Percentiles rank a stretch among this genome's conserved stretches.
Conservation (phyloP, 1,139 yeast species). For the Trichomonascaceae sp. region DNA sequence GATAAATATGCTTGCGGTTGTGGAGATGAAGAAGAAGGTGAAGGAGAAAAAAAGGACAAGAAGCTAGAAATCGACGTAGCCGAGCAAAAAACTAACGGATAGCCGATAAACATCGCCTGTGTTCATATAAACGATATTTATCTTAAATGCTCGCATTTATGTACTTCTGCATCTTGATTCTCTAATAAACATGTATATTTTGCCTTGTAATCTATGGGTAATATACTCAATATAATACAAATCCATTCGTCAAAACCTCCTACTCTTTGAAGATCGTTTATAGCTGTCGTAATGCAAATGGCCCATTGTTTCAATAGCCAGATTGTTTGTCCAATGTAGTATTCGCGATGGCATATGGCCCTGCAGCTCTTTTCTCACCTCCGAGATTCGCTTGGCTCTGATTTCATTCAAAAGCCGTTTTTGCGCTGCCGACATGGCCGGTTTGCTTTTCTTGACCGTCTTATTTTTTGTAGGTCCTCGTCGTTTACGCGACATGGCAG, state of each 20-base stretch:
- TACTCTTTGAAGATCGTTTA: conserved; percentile 4
- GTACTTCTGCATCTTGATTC: not conserved
- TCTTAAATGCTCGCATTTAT: not conserved
- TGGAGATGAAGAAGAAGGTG: conserved; percentile 61
- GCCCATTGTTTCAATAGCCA: conserved; percentile 25
- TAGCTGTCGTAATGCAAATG: conserved; percentile 24
- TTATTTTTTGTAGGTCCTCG: conserved; percentile 6
- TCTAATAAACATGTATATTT: not conserved
- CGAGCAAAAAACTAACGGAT: conserved; percentile 11
- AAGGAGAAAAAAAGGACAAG: conserved; percentile 21
- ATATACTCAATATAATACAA: not conserved
- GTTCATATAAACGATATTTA: too few relatives aligned
- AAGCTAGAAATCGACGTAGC: conserved; percentile 8
- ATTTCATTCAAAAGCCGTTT: conserved; percentile 7
- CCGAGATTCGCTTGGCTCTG: conserved; percentile 23
- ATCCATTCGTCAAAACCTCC: not conserved
- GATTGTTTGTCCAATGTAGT: conserved; percentile 26
- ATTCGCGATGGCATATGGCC: conserved; percentile 20
- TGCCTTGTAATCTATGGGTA: not conserved
- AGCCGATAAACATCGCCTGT: too few relatives aligned
- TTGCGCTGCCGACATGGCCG: not conserved
- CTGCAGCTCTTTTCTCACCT: conserved; percentile 17
- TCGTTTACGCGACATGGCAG: conserved; percentile 27
- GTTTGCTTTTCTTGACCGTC: conserved; percentile 4
- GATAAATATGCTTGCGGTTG: conserved; percentile 97